Base-by-base conservation (phyloP, 1,139 yeast species). In the Yamadazyma taylorii region DNA sequence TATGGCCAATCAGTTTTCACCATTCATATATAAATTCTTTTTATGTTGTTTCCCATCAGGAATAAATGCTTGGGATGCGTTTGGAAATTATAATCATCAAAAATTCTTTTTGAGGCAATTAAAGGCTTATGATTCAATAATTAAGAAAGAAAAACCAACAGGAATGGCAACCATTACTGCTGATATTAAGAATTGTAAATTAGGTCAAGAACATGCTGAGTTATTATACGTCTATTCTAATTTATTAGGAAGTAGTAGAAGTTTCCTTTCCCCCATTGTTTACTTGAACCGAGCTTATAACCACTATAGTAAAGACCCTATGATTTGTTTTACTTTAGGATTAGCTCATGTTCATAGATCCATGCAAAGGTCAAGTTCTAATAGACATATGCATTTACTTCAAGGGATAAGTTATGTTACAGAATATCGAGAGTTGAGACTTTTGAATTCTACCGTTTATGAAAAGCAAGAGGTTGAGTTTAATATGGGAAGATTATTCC, bases 321-420 rank as follows among this genome's bases (percentile, higher is more conserved):
- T 87, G 69, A 66, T 92, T 2, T 74, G 89, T 45, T 67, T 92
- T 25, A 61, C 85, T 17, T 66, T 87, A 36, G 97, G 94, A 0
- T 61, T 92, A 29, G 80, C 90, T 0, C 92, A 90, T 59, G 67
- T 89, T n/a, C 96, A 90, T 51, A 73, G 98, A 28, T 85, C 97
- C 0, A 82, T 90, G 81, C 97, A 92, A 59, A 71, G 99, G 46
- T 79, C 87, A 39, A 82, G 96, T 11, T 72, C 82, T 9, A 88
- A 88, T 57, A 75, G 97, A 41, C 97, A 90, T 53, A 71, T 85
- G 39, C 97, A 90, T 54, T 69, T 92, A 22, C 66, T 92, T 2
- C 97, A 92, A 56, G 97, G 97, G 0, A 63, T 92, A 34, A 79
- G 92, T 42, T 88, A 78, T 51, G 56, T 94, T 40, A 61, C 78